Evolutionary conservation across 768 basidiomycete genomes (phyloP).

Genomic region (Kondoa subrosea): DNA sequence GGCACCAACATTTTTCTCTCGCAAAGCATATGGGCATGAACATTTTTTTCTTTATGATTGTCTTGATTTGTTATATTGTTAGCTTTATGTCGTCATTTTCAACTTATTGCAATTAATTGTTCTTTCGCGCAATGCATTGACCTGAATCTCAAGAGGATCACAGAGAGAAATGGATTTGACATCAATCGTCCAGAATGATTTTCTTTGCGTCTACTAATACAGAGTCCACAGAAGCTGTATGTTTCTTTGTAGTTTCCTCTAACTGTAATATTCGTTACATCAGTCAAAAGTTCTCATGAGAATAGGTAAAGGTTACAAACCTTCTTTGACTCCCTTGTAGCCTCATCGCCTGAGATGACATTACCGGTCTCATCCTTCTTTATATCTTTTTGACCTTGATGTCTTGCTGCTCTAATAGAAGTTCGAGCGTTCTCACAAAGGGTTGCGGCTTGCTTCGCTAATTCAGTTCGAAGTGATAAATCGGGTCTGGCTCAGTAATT

Average conservation of each 20-base stretch:
- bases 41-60: no score
- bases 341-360: conserved; percentile 11
- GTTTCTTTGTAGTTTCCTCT: conserved; percentile 18
- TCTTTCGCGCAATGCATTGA: no score
- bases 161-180: no score
- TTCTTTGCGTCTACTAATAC: conserved; percentile 16
- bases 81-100: no score
- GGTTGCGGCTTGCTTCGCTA: conserved; percentile 19
- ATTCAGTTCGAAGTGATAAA: conserved; percentile 1
- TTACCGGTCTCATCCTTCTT: conserved; percentile 17
- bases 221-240: conserved; percentile 18
- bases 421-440: conserved; percentile 18
- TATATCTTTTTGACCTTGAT: conserved; percentile 21
- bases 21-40: no score
- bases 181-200: conserved; percentile 15
- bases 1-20: no score
- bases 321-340: conserved; percentile 9
- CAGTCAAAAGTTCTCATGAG: neutral
- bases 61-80: no score
- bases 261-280: conserved; percentile 1
- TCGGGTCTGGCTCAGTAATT: conserved; percentile 13
- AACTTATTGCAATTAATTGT: no score
- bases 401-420: conserved; percentile 13
- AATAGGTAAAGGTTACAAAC: conserved; percentile 8
- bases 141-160: no score